Evolutionary conservation across 1,284 basidiomycete species (phyloP), one percentile per base, ranked within the genome.

Genomic region (Trichosporon sp.): DNA sequence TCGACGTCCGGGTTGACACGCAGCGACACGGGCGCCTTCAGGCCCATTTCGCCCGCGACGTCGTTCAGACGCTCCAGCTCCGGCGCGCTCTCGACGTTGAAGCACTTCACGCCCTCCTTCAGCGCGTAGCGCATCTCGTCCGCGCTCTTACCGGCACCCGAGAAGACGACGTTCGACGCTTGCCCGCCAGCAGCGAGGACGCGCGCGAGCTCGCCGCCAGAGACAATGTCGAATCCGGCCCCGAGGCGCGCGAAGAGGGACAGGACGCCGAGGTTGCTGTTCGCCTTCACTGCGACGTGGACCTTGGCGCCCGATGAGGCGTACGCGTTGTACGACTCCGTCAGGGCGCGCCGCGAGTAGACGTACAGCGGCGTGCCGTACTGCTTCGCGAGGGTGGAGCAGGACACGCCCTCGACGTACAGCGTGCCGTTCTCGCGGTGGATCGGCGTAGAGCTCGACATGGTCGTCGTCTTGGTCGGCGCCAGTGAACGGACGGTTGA

Each of bases 301-400:
- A 71, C 67, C 35, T 63, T 61, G 0, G 70, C 67, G 8, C 65
- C 59, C 11, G 67, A 63, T 0, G 67, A 54, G 0, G 40, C 40
- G 32, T 68, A 71, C 1, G 38, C 67, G 0, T 63, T 54, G 67
- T 68, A 71, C 2, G 70, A 67, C 2, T 21, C 21, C 0, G 67
- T 63, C 31, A 71, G 56, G 4, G 70, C 70, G 1, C 19, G 19
- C 16, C 67, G 70, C 19, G 70, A 71, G 70, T 71, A 71, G 54
- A 71, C 70, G 65, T 71, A 71, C 6, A 71, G 65, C 32, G 70
- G 70, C 7, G 70, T 71, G 64, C 67, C 67, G 67, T 71, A 26
- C 8, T 21, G 1, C 7, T 37, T 19, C 1, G 70, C 70, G 8
- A 71, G 67, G 1, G 37, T 2, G 32, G 64, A 8, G 10, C 19